Base-by-base conservation (phyloP, 2,329 filamentous ascomycete species). In the Exophiala calicioides region DNA sequence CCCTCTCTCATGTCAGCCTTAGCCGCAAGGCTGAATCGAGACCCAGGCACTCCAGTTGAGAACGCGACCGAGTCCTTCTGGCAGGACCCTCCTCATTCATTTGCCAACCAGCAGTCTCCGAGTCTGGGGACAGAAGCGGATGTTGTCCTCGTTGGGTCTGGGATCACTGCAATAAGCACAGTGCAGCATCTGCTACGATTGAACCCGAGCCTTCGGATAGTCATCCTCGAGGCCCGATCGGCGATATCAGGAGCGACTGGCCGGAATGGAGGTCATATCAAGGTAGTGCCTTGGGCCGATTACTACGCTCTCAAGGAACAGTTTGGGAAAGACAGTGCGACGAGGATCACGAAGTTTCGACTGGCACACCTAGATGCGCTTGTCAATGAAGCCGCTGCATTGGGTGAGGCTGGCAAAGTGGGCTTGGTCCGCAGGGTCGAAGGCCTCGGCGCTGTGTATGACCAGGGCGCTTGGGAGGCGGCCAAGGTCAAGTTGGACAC, bases 51-150 rank as follows among this genome's bases (percentile, higher is more conserved):
- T 5, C 69, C 70, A 1, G 58, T 60, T 3, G 38, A 58, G 0
- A 63, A 67, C 27, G 67, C 69, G 2, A 70, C 67, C 1, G 16
- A 56, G 5, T 62, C 69, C 3, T 66, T 64, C 41, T 68, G 65
- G 65, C 52, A 64, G 12, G 44, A 57, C 23, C 42, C 53, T 1
- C 53, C 54, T 1, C 62, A 64, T 50, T 37, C 57, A 1, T 59
- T 67, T 10, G 46, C 59, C 4, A 46, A 58, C 3, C 33, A 35
- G 1, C 52, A 55, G 10, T 55, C 55, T 13, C 23, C 39, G 5
- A 19, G 45, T n/a, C 48, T 67, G 1, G 58, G 62, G 5, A 27
- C 51, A 3, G 41, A 58, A 27, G 54, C 61, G 2, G 61, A 67
- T 38, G 48, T 63, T 31, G 62, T 57, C 5, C 58, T 69, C 21